phyloP scores from a whole-genome alignment of 352 stramenopile genomes.

The Plasmopara viticola region DNA sequence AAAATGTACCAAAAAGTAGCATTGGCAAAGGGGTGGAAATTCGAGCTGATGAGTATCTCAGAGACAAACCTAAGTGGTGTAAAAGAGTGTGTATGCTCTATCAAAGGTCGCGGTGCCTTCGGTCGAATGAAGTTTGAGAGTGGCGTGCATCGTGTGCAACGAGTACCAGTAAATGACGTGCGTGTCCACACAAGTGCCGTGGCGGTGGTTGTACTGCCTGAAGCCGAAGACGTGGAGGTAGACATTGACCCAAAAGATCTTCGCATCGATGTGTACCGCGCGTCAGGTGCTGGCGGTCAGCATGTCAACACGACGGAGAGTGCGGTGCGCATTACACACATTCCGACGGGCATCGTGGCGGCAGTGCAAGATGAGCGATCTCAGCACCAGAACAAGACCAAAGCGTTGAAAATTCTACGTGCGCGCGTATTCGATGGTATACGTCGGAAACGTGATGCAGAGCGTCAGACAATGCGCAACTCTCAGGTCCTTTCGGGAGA shows the following conservation, averaged over 20 bases:
- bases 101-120: conserved; percentile 83
- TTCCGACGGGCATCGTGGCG: conserved; percentile 91
- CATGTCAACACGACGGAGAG: conserved; percentile 99
- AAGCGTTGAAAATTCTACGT: conserved; percentile 96
- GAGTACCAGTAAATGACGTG: conserved; percentile 94
- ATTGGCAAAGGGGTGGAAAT: conserved; percentile 81
- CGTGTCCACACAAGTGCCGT: conserved; percentile 97
- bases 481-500: conserved; percentile 94
- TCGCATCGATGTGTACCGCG: conserved; percentile 96
- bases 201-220: conserved; percentile 95
- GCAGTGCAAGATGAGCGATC: conserved; percentile 93
- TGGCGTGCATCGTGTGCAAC: conserved; percentile 96
- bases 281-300: conserved; percentile 94
- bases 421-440: conserved; percentile 94
- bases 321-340: conserved; percentile 94
- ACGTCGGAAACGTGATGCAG: conserved; percentile 52
- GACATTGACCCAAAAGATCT: conserved; percentile 94
- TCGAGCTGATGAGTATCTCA: conserved; percentile 85
- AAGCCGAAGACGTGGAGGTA: conserved; percentile 81
- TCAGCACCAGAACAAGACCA: conserved; percentile 98
- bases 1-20: conserved; percentile 92
- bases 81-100: conserved; percentile 73
- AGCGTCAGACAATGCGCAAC: conserved; percentile 56
- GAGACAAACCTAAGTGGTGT: conserved; percentile 81
- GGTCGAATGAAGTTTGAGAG: conserved; percentile 98